Evolutionary conservation across 2,329 filamentous ascomycete species (phyloP), one percentile per base, ranked within the genome.

Genomic region (Penicillium sp.): DNA sequence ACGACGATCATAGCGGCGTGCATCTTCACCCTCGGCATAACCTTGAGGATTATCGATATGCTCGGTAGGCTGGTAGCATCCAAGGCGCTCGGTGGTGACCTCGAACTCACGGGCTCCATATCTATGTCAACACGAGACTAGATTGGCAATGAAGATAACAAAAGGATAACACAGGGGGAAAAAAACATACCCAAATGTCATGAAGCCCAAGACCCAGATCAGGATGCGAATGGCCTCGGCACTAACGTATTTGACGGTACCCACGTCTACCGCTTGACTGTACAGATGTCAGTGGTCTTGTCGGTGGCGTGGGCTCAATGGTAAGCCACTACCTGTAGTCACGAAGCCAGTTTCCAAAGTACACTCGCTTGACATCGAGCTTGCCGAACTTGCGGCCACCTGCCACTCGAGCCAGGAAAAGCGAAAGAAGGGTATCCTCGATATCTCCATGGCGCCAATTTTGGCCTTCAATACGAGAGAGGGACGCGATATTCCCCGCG

Each of bases 391-490:
- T 94, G 75, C 90, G 89, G 58, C 80, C 80, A 53, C 80, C 81
- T 29, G 78, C 76, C 32, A 77, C 76, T 50, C 78, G 76, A 35
- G 82, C 80, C 65, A 85, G 80, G 38, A 83, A 71, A 23, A 95
- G 75, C 50, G 80, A 83, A 49, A 95, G 80, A 45, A 95, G 81
- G 27, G 86, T 85, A 74, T 96, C 90, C 75, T 95, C 90, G 62
- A 96, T 94, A 69, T 96, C 90, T 62, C 87, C 87, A 78, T 91
- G 86, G 56, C 86, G 85, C 85, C 85, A 95, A 68, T 94, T 94
- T 66, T 87, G 78, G 55, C 88, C 89, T 68, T 93, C 87, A 43
- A 94, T 77, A 65, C 84, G 85, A 63, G 87, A 86, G 50, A 88
- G 78, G 47, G 85, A 82, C 34, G 86, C 87, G 66, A 95, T 93